Base-by-base conservation (phyloP, 768 basidiomycete species). In the Boletus reticuloceps region DNA sequence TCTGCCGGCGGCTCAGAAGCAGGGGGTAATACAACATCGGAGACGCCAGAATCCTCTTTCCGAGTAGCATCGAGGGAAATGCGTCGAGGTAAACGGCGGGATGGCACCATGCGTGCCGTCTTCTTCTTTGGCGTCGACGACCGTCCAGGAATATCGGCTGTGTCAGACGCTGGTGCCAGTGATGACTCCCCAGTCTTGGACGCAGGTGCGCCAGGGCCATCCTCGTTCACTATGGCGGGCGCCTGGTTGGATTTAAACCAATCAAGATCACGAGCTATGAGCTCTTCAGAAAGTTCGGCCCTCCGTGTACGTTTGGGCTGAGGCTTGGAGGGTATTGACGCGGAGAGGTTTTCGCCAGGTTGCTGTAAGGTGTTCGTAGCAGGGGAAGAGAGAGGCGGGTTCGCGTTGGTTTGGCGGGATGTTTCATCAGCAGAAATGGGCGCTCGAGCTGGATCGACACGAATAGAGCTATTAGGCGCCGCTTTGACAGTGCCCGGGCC, bases 201-300 rank as follows among this genome's bases (percentile, higher is more conserved):
- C 9, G 43, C 34, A 9, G 58, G 25, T 34, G 22, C 14, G 17
- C 9, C n/a, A 36, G 39, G 34, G 6, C 34, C 22, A 0, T 51
- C 58, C 12, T 43, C 50, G 4, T 51, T 45, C 25, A 13, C 37
- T 17, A 31, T 10, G 2, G n/a, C 27, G 6, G 16, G 5, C 7
- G 12, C 39, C 27, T 58, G 70, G 20, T 53, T 57, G 0, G 62
- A 51, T 41, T 60, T 71, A 27, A 62, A 72, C 62, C 66, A 71
- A 40, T 69, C 62, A 38, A 71, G 58, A 39, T 71, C 69, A 37
- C 69, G 69, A 14, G 68, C 62, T 34, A 62, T 42, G 14, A 72
- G 55, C 10, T 58, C 59, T 17, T 66, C 64, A 8, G 62, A 32
- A 31, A 71, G 56, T 20, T 66, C 64, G 5, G 59, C 52, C 54